These are phyloP conservation scores for Talaromyces nanjingensis DNA, from an alignment of 495 filamentous ascomycete species.

Conservation along the genomic window DNA sequence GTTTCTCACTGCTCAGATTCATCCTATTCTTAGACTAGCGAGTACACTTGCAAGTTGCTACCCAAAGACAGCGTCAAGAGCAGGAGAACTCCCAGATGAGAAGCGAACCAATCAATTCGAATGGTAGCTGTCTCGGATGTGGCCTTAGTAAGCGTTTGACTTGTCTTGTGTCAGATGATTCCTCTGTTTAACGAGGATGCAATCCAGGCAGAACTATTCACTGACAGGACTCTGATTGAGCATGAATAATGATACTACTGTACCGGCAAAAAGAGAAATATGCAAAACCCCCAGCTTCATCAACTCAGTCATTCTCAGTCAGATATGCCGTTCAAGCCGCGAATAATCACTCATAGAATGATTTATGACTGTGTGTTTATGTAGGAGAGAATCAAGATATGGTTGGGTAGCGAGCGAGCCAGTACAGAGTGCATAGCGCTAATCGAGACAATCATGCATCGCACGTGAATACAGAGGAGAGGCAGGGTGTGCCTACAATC, in stretches of 20 bases:
- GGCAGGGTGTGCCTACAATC: background rate
- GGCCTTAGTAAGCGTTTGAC: background rate
- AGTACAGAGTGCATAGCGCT: background rate
- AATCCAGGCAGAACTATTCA: background rate
- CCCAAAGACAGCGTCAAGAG: background rate
- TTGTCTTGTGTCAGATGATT: background rate
- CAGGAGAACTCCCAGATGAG: background rate
- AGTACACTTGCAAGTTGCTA: background rate
- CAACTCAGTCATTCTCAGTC: background rate
- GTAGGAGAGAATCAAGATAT: background rate
- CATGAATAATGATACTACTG: background rate
- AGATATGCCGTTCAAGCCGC: background rate
- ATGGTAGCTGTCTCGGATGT: background rate
- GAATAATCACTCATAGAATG: background rate
- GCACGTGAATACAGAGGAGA: background rate
- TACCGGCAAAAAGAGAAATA: too few species aligned
- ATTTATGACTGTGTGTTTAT: too few species aligned
- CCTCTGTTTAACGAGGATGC: background rate
- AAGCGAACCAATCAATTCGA: background rate
- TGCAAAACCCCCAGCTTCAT: background rate
- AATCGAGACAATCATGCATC: background rate
- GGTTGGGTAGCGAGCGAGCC: background rate
- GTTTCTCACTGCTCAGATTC: background rate
- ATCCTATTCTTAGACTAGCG: background rate
- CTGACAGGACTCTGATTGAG: background rate